Percentiles rank a stretch among this genome's conserved stretches.
Evolutionary conservation across 371 early-diverging fungal species (phyloP).

Genomic region (Mucor irregularis): DNA sequence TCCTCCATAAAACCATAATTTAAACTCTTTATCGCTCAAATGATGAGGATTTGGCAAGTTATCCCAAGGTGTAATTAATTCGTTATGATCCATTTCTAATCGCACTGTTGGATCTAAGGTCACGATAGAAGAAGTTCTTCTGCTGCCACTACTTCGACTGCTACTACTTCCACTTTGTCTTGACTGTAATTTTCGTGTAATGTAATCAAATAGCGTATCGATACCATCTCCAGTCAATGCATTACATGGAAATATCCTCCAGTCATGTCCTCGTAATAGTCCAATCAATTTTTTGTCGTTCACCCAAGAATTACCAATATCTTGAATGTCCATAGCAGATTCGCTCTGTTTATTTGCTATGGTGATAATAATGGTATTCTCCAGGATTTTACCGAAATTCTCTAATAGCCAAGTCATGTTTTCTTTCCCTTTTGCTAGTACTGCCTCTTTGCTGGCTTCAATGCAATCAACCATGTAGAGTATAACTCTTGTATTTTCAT

Average conservation of each 20-base stretch:
- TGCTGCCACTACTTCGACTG: no score
- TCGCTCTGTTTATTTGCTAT: conserved; percentile 33
- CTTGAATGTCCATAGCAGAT: conserved; percentile 30
- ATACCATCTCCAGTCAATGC: conserved; percentile 26
- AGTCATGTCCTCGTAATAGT: conserved; percentile 30
- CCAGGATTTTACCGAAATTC: conserved; percentile 13
- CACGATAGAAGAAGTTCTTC: no score
- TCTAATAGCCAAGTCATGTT: conserved; percentile 31
- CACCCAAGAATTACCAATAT: conserved; percentile 35
- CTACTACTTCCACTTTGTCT: no score
- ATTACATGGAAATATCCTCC: conserved; percentile 38
- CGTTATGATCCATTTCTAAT: neutral
- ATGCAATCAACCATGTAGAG: conserved; percentile 35
- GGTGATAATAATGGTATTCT: conserved; percentile 32
- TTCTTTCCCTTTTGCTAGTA: conserved; percentile 23
- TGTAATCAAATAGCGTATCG: conserved; percentile 17
- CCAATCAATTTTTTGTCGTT: conserved; percentile 18
- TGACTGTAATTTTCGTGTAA: conserved; percentile 7
- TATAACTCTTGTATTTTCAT: conserved; percentile 25
- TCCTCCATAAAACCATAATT: conserved; percentile 21
- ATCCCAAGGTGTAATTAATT: conserved; percentile 36
- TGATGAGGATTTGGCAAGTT: conserved; percentile 32
- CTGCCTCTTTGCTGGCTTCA: conserved; percentile 14
- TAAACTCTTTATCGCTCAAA: conserved; percentile 27
- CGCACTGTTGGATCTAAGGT: no score